phyloP scores from a whole-genome alignment of 192 early-diverging fungal genomes.

The Paraglomus brasilianum region DNA sequence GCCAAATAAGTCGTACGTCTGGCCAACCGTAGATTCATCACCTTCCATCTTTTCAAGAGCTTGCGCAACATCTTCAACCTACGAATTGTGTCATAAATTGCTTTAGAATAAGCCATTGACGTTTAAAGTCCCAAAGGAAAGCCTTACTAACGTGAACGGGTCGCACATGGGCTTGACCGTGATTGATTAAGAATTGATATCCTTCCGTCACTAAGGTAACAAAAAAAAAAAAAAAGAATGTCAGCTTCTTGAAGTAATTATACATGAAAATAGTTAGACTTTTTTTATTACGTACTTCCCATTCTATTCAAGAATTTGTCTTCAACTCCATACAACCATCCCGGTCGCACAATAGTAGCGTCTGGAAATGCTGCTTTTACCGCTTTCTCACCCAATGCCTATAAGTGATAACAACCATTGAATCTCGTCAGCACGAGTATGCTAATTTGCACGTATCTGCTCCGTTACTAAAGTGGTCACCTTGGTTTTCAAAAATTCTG shows the following conservation, averaged over 20 bases:
- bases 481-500: conserved; percentile 83
- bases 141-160: conserved; percentile 62
- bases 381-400: conserved; percentile 88
- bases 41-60: conserved; percentile 75
- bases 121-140: conserved; percentile 22
- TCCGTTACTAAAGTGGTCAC: conserved; percentile 39
- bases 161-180: conserved; percentile 62
- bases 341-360: conserved; percentile 91
- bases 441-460: no score
- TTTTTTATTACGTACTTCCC: conserved; percentile 50
- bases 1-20: conserved; percentile 84
- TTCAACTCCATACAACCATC: conserved; percentile 86
- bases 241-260: background rate
- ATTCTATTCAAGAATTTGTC: conserved; percentile 92
- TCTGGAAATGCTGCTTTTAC: conserved; percentile 88
- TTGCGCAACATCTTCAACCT: conserved; percentile 83
- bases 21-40: conserved; percentile 72
- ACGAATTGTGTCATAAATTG: conserved; percentile 14
- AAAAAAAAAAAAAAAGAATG: conserved; percentile 23
- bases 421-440: background rate
- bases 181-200: conserved; percentile 63
- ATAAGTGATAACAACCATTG: background rate
- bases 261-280: conserved; percentile 9
- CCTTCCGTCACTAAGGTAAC: conserved; percentile 41
- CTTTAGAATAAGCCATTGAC: background rate